phyloP scores from a whole-genome alignment of 108 stramenopile genomes.

The Fistulifera pelliculosa region DNA sequence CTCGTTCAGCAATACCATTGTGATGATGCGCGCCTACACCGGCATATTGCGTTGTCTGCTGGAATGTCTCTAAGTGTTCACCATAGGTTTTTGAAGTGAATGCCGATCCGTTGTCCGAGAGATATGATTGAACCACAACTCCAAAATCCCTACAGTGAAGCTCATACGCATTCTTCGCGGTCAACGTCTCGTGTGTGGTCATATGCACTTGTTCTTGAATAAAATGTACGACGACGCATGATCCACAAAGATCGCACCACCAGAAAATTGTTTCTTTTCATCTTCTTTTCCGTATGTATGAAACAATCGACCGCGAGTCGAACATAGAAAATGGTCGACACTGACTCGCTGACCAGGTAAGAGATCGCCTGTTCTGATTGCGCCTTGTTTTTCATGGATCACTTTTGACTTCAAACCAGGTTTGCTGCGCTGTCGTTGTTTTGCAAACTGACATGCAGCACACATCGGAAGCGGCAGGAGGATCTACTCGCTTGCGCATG shows the following conservation, averaged over 20 bases:
- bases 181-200: slow-evolving; percentile 10
- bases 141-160: slow-evolving; percentile 7
- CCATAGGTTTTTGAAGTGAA: not conserved
- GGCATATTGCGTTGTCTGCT: slow-evolving; percentile 21
- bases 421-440: not conserved
- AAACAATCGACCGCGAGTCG: slow-evolving; percentile 17
- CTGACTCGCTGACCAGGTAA: slow-evolving; percentile 30
- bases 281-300: slow-evolving; percentile 18
- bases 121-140: slow-evolving; percentile 4
- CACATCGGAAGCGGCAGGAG: not conserved
- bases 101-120: slow-evolving; percentile 11
- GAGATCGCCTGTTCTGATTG: slow-evolving; percentile 7
- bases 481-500: slow-evolving; percentile 3
- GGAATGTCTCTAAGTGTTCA: not conserved
- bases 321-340: slow-evolving; percentile 28
- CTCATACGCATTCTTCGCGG: slow-evolving; percentile 9
- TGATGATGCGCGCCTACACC: slow-evolving; percentile 27
- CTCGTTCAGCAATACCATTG: slow-evolving; percentile 21
- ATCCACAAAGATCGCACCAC: slow-evolving; percentile 28
- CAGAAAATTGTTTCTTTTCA: slow-evolving; percentile 8
- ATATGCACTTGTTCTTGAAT: slow-evolving; percentile 1
- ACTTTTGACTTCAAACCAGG: not conserved
- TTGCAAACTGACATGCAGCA: slow-evolving; percentile 15
- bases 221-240: slow-evolving; percentile 14
- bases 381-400: slow-evolving; percentile 10